Base-by-base conservation (phyloP, 2,329 filamentous ascomycete species). In the Aphanocladium album region DNA sequence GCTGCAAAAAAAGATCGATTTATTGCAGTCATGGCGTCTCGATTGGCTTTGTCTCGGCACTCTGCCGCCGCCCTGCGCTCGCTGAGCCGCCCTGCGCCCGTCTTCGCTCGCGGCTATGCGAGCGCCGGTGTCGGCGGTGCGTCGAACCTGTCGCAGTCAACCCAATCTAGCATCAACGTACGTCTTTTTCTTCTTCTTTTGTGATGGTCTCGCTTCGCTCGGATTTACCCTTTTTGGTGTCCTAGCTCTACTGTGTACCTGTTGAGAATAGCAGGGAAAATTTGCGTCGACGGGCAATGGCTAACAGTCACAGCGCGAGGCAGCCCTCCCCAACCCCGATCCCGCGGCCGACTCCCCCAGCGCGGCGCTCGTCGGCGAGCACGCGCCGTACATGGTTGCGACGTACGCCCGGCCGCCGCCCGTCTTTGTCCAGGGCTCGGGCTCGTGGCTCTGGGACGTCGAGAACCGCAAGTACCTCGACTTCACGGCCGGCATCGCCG, bases 401-500 rank as follows among this genome's bases (percentile, higher is more conserved):
- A 99, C 95, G 57, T 99, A 99, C 76, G 87, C 91, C 57, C 90
- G 95, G 27, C 93, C 95, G 53, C 83, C 89, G 49, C 91, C 92
- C 2, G 90, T 98, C 71, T 97, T 99, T 74, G 86, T 92, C 62
- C 90, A 88, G 73, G 95, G 93, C 64, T 80, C 91, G 71, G 95
- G 95, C 2, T 92, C 89, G 63, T 93, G 92, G 73, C 75, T 99
- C 64, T 98, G 88, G 85, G 95, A 99, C 73, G 78, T 93, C 41
- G 92, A 97, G 77, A 90, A 95, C 71, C 81, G 90, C 63, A 87
- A 87, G 72, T 99, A 97, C 73, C 82, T 99, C 33, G 95, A 99
- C 76, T 91, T 99, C 69, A 98, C 95, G 1, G 89, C 93, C 11
- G 95, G 95, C 52, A 99, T 99, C 71, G 95, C 95, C 17, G 95